These are phyloP conservation scores for Aspergillus latus DNA, from an alignment of 2,329 filamentous ascomycete genomes.

Conservation along the genomic window DNA sequence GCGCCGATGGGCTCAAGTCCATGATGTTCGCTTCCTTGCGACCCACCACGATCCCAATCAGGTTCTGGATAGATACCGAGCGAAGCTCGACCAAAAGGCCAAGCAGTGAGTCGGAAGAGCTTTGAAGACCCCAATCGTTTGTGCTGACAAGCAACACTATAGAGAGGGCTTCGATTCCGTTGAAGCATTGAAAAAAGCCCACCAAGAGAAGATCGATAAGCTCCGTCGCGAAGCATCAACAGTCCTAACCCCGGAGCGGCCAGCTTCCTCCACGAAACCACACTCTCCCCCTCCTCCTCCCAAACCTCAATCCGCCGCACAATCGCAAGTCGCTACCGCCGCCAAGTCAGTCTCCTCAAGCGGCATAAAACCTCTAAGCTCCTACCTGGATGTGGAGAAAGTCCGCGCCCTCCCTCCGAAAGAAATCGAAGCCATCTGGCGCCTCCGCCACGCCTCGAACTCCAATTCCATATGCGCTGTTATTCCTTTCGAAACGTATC, in stretches of 20 bases:
- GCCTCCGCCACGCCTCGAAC: conserved; percentile 75
- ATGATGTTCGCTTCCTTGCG: conserved; percentile 85
- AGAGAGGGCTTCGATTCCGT: conserved; percentile 64
- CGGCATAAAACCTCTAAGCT: conserved; percentile 64
- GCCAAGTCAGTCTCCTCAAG: conserved; percentile 39
- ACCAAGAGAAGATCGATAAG: conserved; percentile 76
- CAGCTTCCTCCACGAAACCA: conserved; percentile 37
- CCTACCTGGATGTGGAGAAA: conserved; percentile 79
- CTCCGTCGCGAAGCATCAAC: conserved; percentile 67
- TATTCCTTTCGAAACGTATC: conserved; percentile 73
- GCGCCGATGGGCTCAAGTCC: conserved; percentile 84
- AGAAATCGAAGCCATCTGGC: conserved; percentile 88
- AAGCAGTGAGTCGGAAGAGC: conserved; percentile 52
- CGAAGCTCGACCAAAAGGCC: conserved; percentile 81
- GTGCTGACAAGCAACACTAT: conserved; percentile 28
- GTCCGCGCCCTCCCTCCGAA: conserved; percentile 68
- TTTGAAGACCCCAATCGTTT: neutral
- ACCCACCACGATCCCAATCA: conserved; percentile 67
- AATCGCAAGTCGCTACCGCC: conserved; percentile 43
- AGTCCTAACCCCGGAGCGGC: conserved; percentile 49
- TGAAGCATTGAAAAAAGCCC: conserved; percentile 68
- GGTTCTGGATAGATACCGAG: conserved; percentile 79
- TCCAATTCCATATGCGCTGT: conserved; percentile 78
- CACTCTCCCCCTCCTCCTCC: conserved; percentile 38
- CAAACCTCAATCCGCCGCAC: conserved; percentile 33